A percentile compares a stretch with the other conserved stretches of the same genome.
phyloP scores from a whole-genome alignment of 257 asterid species.

The Phtheirospermum japonicum region DNA sequence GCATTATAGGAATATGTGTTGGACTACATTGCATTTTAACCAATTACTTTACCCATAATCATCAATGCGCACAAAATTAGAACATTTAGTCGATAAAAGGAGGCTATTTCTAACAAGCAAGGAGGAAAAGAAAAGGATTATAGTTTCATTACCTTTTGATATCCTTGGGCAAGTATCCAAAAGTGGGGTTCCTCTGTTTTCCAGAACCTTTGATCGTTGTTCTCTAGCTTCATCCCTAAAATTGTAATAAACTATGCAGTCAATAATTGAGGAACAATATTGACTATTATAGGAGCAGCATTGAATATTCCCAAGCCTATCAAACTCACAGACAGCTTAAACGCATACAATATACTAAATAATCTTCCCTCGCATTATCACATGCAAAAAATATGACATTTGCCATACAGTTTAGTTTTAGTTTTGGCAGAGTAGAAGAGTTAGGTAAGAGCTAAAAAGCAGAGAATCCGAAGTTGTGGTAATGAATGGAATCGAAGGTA shows the following conservation, averaged over 20 bases:
- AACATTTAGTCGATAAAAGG: neutral
- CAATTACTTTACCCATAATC: neutral
- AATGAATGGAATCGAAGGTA: no score
- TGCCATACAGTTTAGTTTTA: no score
- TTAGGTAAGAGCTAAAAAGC: no score
- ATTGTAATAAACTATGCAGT: neutral
- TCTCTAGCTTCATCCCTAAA: constrained; percentile 80
- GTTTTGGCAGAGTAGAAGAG: no score
- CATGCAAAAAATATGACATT: no score
- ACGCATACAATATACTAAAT: no score
- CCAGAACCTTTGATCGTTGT: constrained; percentile 37
- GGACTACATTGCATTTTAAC: neutral
- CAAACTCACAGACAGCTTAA: no score
- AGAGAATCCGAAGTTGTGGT: no score
- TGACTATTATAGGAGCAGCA: neutral
- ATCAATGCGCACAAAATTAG: no score
- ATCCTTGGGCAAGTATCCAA: constrained; percentile 45
- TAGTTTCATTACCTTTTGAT: constrained; percentile 44
- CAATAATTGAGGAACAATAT: neutral
- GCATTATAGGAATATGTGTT: neutral
- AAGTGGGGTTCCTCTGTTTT: constrained; percentile 24
- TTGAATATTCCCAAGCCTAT: neutral
- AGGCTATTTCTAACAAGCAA: neutral
- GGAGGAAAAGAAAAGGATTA: neutral
- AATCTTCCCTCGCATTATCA: no score